Base-by-base conservation (phyloP, 257 asterid species). In the Capsicum baccatum region DNA sequence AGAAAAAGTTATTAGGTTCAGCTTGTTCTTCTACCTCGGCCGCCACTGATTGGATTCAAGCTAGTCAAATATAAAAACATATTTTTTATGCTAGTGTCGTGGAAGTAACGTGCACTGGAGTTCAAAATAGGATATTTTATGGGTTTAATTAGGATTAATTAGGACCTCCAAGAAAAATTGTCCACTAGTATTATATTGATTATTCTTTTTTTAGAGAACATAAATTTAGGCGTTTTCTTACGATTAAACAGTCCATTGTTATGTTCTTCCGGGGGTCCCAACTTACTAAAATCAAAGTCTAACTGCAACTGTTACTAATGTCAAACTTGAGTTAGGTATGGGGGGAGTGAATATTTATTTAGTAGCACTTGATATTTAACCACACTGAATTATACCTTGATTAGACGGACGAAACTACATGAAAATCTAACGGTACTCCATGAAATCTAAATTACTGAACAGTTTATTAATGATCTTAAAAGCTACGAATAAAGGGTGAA, bases 1-100 rank as follows among this genome's bases (percentile, higher is more conserved):
- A 9, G 0, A 0, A 26, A 64, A 64, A 26, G 0, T 26, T 64
- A 64, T 0, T 64, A 2, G 12, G 0, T 26, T 64, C 1, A 0
- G 12, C 0, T 26, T 0, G 0, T 11, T 5, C 5, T 26, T 64
- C 44, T 26, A 12, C 9, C 44, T 11, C 7, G 0, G 47, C 71
- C n/a, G 47, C 47, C 71, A 8, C 37, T 63, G 16, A 8, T 66
- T 59, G 7, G 12, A 14, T 81, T 80, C 17, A 59, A 21, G 17
- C 16, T 62, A n/a, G 47, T 59, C 76, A 81, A 59, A 50, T 62
- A 14, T 5, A 26, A n/a, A 57, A 19, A 44, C 44, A 39, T 39
- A 39, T 4, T 39, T 39, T 17, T 10, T 80, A 39, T 37, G 42
- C 19, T 39, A 6, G 70, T 62, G 8, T 57, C 73, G 21, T n/a